phyloP scores from a whole-genome alignment of 2,329 filamentous ascomycete genomes.

The Pseudocercospora ulei region DNA sequence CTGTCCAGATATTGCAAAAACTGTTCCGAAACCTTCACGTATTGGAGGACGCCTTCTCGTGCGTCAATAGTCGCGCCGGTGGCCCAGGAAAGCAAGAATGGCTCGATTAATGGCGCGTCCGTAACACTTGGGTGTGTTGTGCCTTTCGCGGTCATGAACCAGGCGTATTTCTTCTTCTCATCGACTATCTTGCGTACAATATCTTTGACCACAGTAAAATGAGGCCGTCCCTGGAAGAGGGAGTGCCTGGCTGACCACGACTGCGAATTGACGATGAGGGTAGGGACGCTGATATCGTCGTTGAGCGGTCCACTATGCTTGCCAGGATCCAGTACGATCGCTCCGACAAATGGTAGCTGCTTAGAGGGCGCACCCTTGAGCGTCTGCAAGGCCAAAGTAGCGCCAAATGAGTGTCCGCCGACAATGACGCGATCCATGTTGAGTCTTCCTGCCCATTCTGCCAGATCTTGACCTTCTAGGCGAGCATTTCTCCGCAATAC shows the following conservation, averaged over 20 bases:
- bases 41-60: slow-evolving; percentile 49
- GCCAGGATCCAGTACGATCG: slow-evolving; percentile 56
- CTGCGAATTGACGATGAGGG: slow-evolving; percentile 54
- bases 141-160: slow-evolving; percentile 39
- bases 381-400: slow-evolving; percentile 53
- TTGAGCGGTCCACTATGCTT: slow-evolving; percentile 56
- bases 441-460: slow-evolving; percentile 47
- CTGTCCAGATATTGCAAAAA: slow-evolving; percentile 46
- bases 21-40: slow-evolving; percentile 50
- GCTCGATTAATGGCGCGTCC: slow-evolving; percentile 56
- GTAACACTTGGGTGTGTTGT: slow-evolving; percentile 54
- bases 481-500: slow-evolving; percentile 42
- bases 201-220: slow-evolving; percentile 54
- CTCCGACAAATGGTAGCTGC: slow-evolving; percentile 46
- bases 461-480: slow-evolving; percentile 42
- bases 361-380: slow-evolving; percentile 44
- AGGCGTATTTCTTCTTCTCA: slow-evolving; percentile 37
- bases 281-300: slow-evolving; percentile 48
- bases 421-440: slow-evolving; percentile 49
- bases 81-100: slow-evolving; percentile 50
- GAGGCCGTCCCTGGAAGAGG: slow-evolving; percentile 53
- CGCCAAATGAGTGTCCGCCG: slow-evolving; percentile 57
- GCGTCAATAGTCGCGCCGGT: slow-evolving; percentile 53
- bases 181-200: slow-evolving; percentile 44
- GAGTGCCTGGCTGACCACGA: slow-evolving; percentile 52